These are phyloP conservation scores for Thalassiosira livingstoniorum DNA, from an alignment of 352 stramenopile genomes.

Conservation along the genomic window DNA sequence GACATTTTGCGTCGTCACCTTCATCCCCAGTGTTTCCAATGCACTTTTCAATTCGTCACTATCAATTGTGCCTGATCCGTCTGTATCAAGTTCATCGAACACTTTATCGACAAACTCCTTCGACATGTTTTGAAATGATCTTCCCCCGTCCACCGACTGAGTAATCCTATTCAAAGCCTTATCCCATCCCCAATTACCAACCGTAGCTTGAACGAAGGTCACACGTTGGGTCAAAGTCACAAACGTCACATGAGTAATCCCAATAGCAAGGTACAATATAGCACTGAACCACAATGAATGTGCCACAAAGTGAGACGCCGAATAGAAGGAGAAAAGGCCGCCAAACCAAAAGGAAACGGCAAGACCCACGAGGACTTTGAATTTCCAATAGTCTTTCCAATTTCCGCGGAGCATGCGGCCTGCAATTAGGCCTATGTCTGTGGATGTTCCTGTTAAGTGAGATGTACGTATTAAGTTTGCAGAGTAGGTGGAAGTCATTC, in stretches of 20 bases:
- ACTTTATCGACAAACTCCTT: constrained; percentile 26
- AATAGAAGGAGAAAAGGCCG: constrained; percentile 58
- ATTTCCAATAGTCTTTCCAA: constrained; percentile 64
- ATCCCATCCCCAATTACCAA: constrained; percentile 51
- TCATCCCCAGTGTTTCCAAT: constrained; percentile 34
- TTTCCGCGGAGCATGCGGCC: constrained; percentile 78
- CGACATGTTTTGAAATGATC: constrained; percentile 16
- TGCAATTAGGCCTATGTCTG: constrained; percentile 82
- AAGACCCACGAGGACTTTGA: constrained; percentile 62
- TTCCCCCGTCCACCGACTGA: constrained; percentile 21
- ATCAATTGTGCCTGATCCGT: constrained; percentile 33
- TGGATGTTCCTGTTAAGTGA: constrained; percentile 80
- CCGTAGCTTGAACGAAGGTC: constrained; percentile 32
- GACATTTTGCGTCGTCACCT: constrained; percentile 24
- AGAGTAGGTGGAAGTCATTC: constrained; percentile 73
- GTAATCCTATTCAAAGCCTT: constrained; percentile 31
- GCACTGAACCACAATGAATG: constrained; percentile 54
- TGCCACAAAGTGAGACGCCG: constrained; percentile 42
- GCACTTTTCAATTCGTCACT: constrained; percentile 28
- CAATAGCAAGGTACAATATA: constrained; percentile 50
- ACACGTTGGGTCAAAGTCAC: constrained; percentile 46
- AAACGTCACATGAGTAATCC: constrained; percentile 33
- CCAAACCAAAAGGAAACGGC: constrained; percentile 71
- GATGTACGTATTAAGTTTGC: constrained; percentile 79
- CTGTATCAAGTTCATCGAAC: constrained; percentile 38